phyloP scores from a whole-genome alignment of 495 filamentous ascomycete genomes.

The Articulospora tetracladia region DNA sequence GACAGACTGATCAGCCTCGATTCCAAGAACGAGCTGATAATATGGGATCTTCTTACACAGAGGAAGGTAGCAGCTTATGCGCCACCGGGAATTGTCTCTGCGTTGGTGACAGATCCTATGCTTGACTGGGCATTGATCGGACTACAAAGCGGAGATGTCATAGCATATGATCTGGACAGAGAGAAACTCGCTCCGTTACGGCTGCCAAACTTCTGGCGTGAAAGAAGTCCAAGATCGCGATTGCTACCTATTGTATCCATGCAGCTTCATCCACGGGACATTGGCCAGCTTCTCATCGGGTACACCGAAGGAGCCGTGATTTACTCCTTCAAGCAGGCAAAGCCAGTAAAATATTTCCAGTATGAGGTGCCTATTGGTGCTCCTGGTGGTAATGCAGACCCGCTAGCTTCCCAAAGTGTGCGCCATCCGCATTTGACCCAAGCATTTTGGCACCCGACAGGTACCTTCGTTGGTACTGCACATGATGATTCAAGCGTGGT shows the following conservation, averaged over 20 bases:
- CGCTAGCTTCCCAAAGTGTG: slow-evolving; percentile 40
- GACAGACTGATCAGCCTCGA: slow-evolving; percentile 82
- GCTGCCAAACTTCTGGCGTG: slow-evolving; percentile 80
- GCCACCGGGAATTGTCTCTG: slow-evolving; percentile 64
- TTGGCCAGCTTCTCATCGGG: slow-evolving; percentile 85
- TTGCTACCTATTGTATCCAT: slow-evolving; percentile 59
- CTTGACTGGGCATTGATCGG: slow-evolving; percentile 89
- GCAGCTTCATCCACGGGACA: slow-evolving; percentile 83
- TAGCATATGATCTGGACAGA: slow-evolving; percentile 87
- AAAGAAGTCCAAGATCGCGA: slow-evolving; percentile 44
- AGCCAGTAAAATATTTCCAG: slow-evolving; percentile 70
- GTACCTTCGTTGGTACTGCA: slow-evolving; percentile 81
- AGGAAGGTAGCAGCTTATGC: slow-evolving; percentile 58
- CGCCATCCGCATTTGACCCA: slow-evolving; percentile 71
- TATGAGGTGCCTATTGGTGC: slow-evolving; percentile 80
- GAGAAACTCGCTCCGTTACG: slow-evolving; percentile 69
- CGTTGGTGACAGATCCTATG: slow-evolving; percentile 75
- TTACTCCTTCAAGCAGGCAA: slow-evolving; percentile 88
- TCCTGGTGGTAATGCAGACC: slow-evolving; percentile 67
- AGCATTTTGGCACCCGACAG: slow-evolving; percentile 91
- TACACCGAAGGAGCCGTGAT: slow-evolving; percentile 84
- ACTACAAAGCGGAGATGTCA: slow-evolving; percentile 71
- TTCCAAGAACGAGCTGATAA: slow-evolving; percentile 71
- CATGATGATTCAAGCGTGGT: slow-evolving; percentile 89
- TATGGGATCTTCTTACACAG: slow-evolving; percentile 69